These are phyloP conservation scores for Didymella sp. DNA, from an alignment of 2,329 filamentous ascomycete species.

Conservation along the genomic window DNA sequence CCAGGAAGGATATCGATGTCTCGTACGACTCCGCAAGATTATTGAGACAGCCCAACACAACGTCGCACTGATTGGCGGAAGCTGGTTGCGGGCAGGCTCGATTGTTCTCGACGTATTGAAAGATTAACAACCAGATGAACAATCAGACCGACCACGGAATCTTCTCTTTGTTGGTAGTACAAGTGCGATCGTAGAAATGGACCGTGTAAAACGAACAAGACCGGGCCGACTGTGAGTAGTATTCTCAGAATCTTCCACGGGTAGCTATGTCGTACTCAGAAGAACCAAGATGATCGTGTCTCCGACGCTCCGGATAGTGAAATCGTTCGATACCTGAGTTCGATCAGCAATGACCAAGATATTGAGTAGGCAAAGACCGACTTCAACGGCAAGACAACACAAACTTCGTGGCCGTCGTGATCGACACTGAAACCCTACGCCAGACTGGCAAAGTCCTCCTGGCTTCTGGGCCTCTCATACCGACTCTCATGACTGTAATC, in stretches of 20 bases:
- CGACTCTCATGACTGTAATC: conserved; percentile 64
- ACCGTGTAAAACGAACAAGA: not conserved
- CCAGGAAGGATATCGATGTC: conserved; percentile 1
- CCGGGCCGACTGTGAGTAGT: not conserved
- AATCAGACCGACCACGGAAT: conserved; percentile 8
- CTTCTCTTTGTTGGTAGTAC: not conserved
- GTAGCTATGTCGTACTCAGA: not conserved
- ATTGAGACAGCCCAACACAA: conserved; percentile 9
- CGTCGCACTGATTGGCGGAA: not conserved
- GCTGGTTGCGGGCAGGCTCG: not conserved
- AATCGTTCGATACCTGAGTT: not conserved
- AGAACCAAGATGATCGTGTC: not conserved
- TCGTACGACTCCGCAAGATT: not conserved
- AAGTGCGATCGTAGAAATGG: not conserved
- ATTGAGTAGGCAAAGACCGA: not conserved
- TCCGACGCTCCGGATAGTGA: not conserved
- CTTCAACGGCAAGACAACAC: not conserved
- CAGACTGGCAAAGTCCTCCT: not conserved
- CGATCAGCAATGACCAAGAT: not conserved
- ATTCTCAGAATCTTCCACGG: not conserved
- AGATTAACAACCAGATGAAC: not conserved
- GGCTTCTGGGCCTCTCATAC: conserved; percentile 36
- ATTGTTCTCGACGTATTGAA: not conserved
- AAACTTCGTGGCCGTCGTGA: not conserved
- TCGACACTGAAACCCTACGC: not conserved